These are phyloP conservation scores for Phytophthora crassamura DNA, from an alignment of 352 stramenopile species.

Conservation along the genomic window DNA sequence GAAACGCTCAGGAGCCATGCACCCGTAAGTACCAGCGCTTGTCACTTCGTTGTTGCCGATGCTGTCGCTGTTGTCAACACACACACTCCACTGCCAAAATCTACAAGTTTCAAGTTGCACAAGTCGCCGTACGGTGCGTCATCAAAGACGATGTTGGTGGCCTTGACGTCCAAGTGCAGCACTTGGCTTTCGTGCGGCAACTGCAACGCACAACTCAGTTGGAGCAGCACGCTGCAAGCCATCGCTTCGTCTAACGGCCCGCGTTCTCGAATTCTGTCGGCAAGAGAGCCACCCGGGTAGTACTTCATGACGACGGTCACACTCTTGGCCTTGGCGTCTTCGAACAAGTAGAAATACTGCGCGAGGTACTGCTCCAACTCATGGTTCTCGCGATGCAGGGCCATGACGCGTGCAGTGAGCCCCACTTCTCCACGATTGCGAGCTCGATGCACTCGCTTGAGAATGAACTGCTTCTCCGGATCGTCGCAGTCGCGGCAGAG, in stretches of 20 bases:
- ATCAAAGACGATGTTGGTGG: constrained; percentile 73
- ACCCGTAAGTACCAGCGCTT: constrained; percentile 55
- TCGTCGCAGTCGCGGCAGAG: constrained; percentile 48
- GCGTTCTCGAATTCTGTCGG: constrained; percentile 47
- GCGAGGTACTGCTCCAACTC: constrained; percentile 52
- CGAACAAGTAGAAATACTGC: constrained; percentile 67
- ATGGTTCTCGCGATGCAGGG: constrained; percentile 29
- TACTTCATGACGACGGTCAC: constrained; percentile 74
- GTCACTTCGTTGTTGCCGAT: constrained; percentile 19
- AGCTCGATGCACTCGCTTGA: constrained; percentile 55
- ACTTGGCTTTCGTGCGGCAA: constrained; percentile 60
- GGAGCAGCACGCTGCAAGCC: constrained; percentile 47
- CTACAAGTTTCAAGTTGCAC: constrained; percentile 67
- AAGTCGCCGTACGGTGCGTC: constrained; percentile 40
- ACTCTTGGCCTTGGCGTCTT: constrained; percentile 50
- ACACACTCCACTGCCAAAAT: constrained; percentile 61
- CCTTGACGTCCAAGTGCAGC: constrained; percentile 73
- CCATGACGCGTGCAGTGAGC: constrained; percentile 50
- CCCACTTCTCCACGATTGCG: constrained; percentile 48
- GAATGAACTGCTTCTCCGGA: constrained; percentile 40
- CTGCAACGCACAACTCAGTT: constrained; percentile 54
- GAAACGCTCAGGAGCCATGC: constrained; percentile 74
- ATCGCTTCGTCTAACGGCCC: constrained; percentile 43
- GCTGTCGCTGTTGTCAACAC: constrained; percentile 13
- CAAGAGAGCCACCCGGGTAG: constrained; percentile 62